A percentile compares a stretch with the other conserved stretches of the same genome.
Conservation (phyloP, 768 basidiomycete species). For the Mycena olivaceomarginata region DNA sequence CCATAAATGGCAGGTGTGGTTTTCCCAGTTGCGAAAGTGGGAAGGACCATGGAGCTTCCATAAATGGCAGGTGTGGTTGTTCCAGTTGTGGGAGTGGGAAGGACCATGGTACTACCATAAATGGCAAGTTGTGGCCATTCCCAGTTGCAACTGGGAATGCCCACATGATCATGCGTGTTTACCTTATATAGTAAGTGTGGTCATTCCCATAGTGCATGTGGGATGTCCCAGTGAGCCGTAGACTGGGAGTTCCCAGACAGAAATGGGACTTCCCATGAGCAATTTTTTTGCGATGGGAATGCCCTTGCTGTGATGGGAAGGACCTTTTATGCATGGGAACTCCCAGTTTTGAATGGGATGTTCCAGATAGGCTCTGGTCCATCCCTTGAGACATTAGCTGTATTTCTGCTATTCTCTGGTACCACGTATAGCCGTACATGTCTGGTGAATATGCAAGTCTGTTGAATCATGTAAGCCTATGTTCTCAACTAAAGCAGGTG, state of each 20-base stretch:
- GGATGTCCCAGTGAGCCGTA: slow-evolving; percentile 1
- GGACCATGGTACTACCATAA: slow-evolving; percentile 6
- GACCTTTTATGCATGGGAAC: slow-evolving; percentile 12
- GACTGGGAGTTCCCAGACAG: neutral
- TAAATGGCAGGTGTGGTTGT: slow-evolving; percentile 9
- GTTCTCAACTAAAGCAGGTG: neutral
- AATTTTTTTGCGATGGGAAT: slow-evolving; percentile 9
- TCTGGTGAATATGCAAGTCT: too few species aligned
- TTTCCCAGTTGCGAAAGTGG: neutral
- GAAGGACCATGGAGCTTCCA: slow-evolving; percentile 2
- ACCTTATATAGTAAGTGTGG: neutral
- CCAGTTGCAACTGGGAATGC: slow-evolving; percentile 4
- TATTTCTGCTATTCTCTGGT: too few species aligned
- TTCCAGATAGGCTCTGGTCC: slow-evolving; percentile 1
- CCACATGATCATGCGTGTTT: neutral
- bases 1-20: neutral
- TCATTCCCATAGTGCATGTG: slow-evolving; percentile 8
- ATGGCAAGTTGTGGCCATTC: slow-evolving; percentile 1
- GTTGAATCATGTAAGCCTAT: neutral
- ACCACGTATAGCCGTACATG: too few species aligned
- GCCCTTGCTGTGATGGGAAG: slow-evolving; percentile 8
- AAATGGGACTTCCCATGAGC: slow-evolving; percentile 2
- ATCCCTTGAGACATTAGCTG: slow-evolving; percentile 1
- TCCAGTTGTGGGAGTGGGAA: slow-evolving; percentile 2
- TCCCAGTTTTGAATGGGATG: slow-evolving; percentile 11